Base-by-base conservation (phyloP, 2,329 filamentous ascomycete genomes). In the Xylariaceae sp. region DNA sequence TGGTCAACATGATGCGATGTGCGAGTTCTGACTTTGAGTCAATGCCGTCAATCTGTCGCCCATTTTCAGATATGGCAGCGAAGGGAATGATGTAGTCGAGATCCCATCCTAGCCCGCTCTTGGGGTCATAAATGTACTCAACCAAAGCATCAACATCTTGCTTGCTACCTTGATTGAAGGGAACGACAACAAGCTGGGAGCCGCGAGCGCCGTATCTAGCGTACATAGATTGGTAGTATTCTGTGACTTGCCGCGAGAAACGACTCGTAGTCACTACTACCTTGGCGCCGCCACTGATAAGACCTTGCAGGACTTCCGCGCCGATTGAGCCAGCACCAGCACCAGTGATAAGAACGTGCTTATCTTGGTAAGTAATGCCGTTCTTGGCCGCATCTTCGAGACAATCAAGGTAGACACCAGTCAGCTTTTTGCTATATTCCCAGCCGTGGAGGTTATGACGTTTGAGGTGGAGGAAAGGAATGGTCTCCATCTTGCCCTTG, bases 391-490 rank as follows among this genome's bases (percentile, higher is more conserved):
- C 89, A 49, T 90, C 80, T 70, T 95, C 90, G 24, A 98, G 71
- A 48, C 89, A 89, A 63, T 96, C 89, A 26, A 98, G 80, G 64
- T 98, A 98, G 54, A 90, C 68, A 43, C 88, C 87, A 18, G 93
- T 97, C 43, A 98, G 79, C 73, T 94, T 96, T 79, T 97, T 98
- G 81, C 89, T 97, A 74, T 97, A 98, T 61, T 97, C 90, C 93
- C 93, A 98, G 47, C 91, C 91, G 59, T 95, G 86, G 48, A 90
- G 81, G 40, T 87, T 83, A 69, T 95, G 94, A 66, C 89, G 87
- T 79, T 96, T 96, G 43, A 98, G 74, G 64, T 98, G 93, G 39
- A 98, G 72, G 81, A 98, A 98, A 26, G 93, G 93, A 54, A 98
- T 94, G 15, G 93, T 95, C 72, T 97, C 91, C 43, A 94, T 83